A percentile compares a stretch with the other conserved stretches of the same genome.
Evolutionary conservation across 805 yeast genomes (phyloP).

Genomic region (Brettanomyces custersianus): DNA sequence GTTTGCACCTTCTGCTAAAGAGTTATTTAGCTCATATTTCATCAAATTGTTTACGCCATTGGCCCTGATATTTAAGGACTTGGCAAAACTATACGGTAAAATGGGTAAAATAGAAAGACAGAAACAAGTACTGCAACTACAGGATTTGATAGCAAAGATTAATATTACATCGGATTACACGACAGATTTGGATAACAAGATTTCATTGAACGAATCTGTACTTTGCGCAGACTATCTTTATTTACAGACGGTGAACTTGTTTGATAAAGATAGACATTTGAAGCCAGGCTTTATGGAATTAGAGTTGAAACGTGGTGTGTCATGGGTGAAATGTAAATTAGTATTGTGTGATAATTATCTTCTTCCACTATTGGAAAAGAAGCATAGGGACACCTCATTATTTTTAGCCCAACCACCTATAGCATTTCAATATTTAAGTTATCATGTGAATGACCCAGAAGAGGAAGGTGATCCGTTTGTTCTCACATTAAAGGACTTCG

Average conservation of each 20-base stretch:
- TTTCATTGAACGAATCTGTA: conserved; percentile 21
- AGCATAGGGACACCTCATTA: conserved; percentile 14
- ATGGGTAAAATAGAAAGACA: conserved; percentile 8
- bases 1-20: conserved; percentile 20
- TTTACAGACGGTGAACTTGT: conserved; percentile 24
- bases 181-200: conserved; percentile 23
- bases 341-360: conserved; percentile 30
- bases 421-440: conserved; percentile 20
- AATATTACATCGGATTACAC: conserved; percentile 23
- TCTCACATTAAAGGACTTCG: conserved; percentile 16
- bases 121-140: conserved; percentile 11
- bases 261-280: conserved; percentile 16
- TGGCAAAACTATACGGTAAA: conserved; percentile 17
- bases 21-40: conserved; percentile 23
- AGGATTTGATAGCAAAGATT: conserved; percentile 12
- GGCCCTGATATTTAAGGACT: conserved; percentile 16
- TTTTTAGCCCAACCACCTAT: conserved; percentile 18
- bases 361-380: conserved; percentile 14
- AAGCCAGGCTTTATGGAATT: conserved; percentile 18
- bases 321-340: conserved; percentile 34
- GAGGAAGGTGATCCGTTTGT: not conserved
- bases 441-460: conserved; percentile 5
- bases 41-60: conserved; percentile 23
- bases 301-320: conserved; percentile 18
- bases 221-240: conserved; percentile 21